These are phyloP conservation scores for Trichothecium roseum DNA, from an alignment of 2,329 filamentous ascomycete genomes.

Conservation along the genomic window DNA sequence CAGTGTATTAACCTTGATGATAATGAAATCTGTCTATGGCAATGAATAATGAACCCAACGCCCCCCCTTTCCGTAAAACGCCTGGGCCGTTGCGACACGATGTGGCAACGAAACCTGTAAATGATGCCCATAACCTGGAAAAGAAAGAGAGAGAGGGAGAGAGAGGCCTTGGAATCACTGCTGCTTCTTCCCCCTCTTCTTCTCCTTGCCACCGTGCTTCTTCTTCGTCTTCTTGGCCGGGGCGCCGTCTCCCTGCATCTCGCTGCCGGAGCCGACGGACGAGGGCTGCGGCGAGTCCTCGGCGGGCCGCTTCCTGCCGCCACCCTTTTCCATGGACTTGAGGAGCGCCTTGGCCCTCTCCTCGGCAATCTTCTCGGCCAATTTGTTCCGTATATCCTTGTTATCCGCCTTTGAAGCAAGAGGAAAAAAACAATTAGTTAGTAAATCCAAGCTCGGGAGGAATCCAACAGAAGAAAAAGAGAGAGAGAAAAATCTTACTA, in stretches of 20 bases:
- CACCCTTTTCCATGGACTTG: constrained; percentile 28
- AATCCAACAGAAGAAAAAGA: too few species aligned
- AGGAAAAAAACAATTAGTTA: constrained; percentile 5
- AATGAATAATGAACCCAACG: too few species aligned
- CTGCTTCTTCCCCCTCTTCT: constrained; percentile 3
- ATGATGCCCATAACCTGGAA: too few species aligned
- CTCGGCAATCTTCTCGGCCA: constrained; percentile 46
- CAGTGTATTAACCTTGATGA: too few species aligned
- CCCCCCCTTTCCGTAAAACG: too few species aligned
- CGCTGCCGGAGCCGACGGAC: constrained; percentile 9
- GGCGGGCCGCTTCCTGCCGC: constrained; percentile 30
- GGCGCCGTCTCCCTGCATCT: too few species aligned
- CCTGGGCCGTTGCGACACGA: too few species aligned
- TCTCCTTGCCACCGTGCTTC: constrained; percentile 17
- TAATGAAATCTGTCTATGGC: too few species aligned
- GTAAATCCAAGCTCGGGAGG: constrained; percentile 4
- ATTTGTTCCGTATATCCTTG: constrained; percentile 37
- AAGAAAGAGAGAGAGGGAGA: too few species aligned
- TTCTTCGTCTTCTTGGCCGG: constrained; percentile 22
- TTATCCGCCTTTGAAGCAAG: constrained; percentile 44
- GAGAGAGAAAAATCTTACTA: constrained; percentile 41
- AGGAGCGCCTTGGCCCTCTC: constrained; percentile 42
- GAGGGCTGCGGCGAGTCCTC: constrained; percentile 18
- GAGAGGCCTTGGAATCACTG: neutral
- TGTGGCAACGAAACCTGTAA: too few species aligned